These are phyloP conservation scores for Vigna mungo DNA, from an alignment of 306 rosid species.

Conservation along the genomic window DNA sequence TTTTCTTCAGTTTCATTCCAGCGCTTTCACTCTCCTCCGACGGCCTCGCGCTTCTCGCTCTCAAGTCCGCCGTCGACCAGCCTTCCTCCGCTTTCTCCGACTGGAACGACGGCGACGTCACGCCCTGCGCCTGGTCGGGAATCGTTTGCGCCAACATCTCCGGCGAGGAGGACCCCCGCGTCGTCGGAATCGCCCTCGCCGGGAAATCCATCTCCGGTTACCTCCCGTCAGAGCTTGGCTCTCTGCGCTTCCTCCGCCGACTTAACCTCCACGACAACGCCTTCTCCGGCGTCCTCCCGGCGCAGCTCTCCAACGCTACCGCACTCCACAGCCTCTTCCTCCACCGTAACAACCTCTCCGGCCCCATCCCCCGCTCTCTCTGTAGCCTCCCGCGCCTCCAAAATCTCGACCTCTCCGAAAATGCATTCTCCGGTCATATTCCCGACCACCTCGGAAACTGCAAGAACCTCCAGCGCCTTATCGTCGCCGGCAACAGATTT, in stretches of 20 bases:
- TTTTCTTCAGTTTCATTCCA: conserved; percentile 22
- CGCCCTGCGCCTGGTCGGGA: conserved; percentile 86
- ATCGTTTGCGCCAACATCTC: conserved; percentile 74
- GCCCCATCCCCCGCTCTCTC: conserved; percentile 68
- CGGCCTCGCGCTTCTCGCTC: conserved; percentile 85
- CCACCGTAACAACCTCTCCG: conserved; percentile 89
- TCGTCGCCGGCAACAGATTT: conserved; percentile 69
- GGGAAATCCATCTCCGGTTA: conserved; percentile 83
- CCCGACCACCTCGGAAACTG: conserved; percentile 60
- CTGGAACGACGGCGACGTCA: conserved; percentile 70
- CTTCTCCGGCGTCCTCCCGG: conserved; percentile 82
- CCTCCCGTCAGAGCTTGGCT: conserved; percentile 90
- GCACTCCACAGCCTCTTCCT: conserved; percentile 88
- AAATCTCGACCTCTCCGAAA: conserved; percentile 84
- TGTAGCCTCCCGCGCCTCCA: conserved; percentile 80
- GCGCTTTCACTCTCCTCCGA: conserved; percentile 70
- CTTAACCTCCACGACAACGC: conserved; percentile 81
- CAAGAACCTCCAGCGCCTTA: conserved; percentile 69
- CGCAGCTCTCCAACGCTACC: conserved; percentile 87
- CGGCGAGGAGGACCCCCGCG: conserved; percentile 69
- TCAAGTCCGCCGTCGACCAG: conserved; percentile 80
- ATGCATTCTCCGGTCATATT: conserved; percentile 70
- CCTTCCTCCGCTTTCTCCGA: conserved; percentile 59
- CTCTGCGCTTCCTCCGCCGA: conserved; percentile 75
- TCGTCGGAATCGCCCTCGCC: conserved; percentile 79